Base-by-base conservation (phyloP, 1,139 yeast genomes). In the Hansenula lynferdii region DNA sequence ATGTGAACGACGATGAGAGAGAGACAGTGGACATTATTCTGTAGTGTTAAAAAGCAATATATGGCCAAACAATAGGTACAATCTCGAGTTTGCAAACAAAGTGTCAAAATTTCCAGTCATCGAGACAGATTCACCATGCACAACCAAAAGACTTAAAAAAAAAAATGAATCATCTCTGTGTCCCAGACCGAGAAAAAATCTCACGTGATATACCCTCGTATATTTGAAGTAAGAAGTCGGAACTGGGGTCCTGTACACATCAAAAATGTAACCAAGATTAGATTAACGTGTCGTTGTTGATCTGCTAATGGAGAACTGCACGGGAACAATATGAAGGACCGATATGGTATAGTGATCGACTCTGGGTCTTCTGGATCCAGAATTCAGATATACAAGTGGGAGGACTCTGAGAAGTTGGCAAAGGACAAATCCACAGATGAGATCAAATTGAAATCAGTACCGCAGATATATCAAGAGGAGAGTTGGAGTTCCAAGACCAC, bases 311-410 rank as follows among this genome's bases (percentile, higher is more conserved):
- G n/a, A 20, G 18, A 17, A 23, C 6, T 9, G 17, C 12, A 18
- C n/a, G 22, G n/a, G 6, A 10, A 3, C 19, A 39, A 34, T 42
- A 38, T 36, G 28, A 47, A 42, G 24, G 43, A 55, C 24, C 52
- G 60, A 27, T 84, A 80, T 60, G 92, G 92, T 35, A 77, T 85
- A 19, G 90, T 83, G 15, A 69, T 85, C 2, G 95, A 85, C 58
- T 80, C 92, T 0, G 95, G 95, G 1, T 82, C 92, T 0, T 82
- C 90, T 0, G 95, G 95, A 2, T 82, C 90, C 1, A 62, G 95
- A 40, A 66, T 81, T 12, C 85, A 81, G 56, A 72, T 85, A 10
- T 85, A 80, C 56, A 68, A 67, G 45, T 84, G 90, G 90, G 68
- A 69, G 16, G 76, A 77, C 50, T 73, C 77, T 4, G 48, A 47